Conservation (phyloP, 768 basidiomycete species). For the Chiua virens region DNA sequence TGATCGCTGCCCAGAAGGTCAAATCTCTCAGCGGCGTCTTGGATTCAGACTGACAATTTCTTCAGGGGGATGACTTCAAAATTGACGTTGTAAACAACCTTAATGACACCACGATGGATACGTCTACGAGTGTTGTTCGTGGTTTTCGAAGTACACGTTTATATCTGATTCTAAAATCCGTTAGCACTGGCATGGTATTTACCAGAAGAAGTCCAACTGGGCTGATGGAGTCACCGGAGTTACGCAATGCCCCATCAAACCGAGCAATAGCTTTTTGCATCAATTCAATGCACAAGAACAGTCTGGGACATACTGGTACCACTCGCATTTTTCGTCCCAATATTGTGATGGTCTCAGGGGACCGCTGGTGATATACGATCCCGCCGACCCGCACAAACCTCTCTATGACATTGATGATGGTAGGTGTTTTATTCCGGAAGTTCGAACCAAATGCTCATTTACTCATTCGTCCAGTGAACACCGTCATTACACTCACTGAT, state of each 20-base stretch:
- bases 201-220: slow-evolving; percentile 42
- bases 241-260: slow-evolving; percentile 33
- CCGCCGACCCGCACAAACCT: slow-evolving; percentile 36
- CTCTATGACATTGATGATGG: slow-evolving; percentile 48
- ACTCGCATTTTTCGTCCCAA: slow-evolving; percentile 39
- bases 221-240: slow-evolving; percentile 46
- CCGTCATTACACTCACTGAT: slow-evolving; percentile 44
- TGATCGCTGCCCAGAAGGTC: slow-evolving; percentile 41
- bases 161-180: background rate
- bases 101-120: slow-evolving; percentile 47
- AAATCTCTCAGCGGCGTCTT: background rate
- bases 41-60: slow-evolving; percentile 2
- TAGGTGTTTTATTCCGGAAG: slow-evolving; percentile 5
- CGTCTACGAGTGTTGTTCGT: slow-evolving; percentile 50
- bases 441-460: background rate
- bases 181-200: slow-evolving; percentile 59
- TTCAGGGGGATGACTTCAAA: slow-evolving; percentile 36
- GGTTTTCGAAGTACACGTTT: too few relatives aligned
- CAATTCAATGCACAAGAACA: slow-evolving; percentile 22
- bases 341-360: slow-evolving; percentile 34
- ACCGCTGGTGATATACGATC: slow-evolving; percentile 42
- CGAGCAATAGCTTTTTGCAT: slow-evolving; percentile 19
- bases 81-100: slow-evolving; percentile 48
- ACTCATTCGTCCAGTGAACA: slow-evolving; percentile 31
- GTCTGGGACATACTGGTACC: slow-evolving; percentile 35